A percentile compares a stretch with the other conserved stretches of the same genome.
Evolutionary conservation across 306 rosid genomes (phyloP).

Genomic region (Castanospermum australe): DNA sequence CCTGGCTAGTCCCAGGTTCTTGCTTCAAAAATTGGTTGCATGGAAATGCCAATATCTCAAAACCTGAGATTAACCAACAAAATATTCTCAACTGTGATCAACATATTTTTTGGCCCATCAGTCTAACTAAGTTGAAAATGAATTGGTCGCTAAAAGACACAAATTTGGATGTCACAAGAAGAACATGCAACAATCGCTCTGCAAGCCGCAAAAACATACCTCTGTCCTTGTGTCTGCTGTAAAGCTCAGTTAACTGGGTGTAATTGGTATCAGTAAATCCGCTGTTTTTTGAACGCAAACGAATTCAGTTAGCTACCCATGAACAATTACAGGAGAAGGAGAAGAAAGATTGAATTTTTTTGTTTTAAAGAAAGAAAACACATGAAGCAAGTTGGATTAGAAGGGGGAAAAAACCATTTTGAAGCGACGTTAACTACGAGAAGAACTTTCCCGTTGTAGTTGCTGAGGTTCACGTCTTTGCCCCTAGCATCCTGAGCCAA

Average conservation of each 20-base stretch:
- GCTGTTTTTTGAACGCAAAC: slow-evolving; percentile 38
- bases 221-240: slow-evolving; percentile 61
- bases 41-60: slow-evolving; percentile 90
- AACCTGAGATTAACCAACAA: slow-evolving; percentile 48
- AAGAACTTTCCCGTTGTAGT: slow-evolving; percentile 74
- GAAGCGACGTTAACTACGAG: slow-evolving; percentile 93
- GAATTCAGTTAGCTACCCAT: slow-evolving; percentile 1
- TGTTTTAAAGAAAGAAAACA: not conserved
- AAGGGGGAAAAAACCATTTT: slow-evolving; percentile 57
- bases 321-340: not conserved
- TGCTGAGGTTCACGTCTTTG: slow-evolving; percentile 63
- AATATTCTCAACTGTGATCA: not conserved
- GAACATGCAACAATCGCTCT: slow-evolving; percentile 8
- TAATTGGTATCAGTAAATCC: slow-evolving; percentile 75
- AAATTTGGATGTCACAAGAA: slow-evolving; percentile 3
- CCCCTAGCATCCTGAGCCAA: slow-evolving; percentile 64
- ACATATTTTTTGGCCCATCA: not conserved
- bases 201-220: slow-evolving; percentile 43
- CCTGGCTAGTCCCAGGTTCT: slow-evolving; percentile 71
- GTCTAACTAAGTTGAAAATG: not conserved
- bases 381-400: not conserved
- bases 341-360: not conserved
- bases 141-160: not conserved
- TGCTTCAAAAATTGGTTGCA: slow-evolving; percentile 84
- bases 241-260: slow-evolving; percentile 75